A percentile compares a stretch with the other conserved stretches of the same genome.
These are phyloP conservation scores for Xylaria sp. DNA, from an alignment of 2,329 filamentous ascomycete genomes.

Conservation along the genomic window DNA sequence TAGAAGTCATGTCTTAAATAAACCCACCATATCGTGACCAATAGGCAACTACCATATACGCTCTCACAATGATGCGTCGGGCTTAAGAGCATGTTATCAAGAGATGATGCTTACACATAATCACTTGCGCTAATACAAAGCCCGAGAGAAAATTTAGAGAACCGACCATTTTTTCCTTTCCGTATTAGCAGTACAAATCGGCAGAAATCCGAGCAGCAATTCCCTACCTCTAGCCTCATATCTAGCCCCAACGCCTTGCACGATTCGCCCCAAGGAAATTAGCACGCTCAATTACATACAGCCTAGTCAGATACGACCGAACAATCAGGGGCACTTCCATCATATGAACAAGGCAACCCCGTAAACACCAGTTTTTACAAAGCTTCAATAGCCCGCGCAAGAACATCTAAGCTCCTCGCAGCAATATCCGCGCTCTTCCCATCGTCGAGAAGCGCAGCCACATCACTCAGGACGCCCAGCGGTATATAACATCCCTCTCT, in stretches of 20 bases:
- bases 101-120: too few relatives aligned
- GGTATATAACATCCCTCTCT: constrained; percentile 82
- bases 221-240: background rate
- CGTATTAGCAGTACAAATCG: constrained; percentile 9
- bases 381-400: constrained; percentile 65
- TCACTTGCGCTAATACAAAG: too few relatives aligned
- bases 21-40: too few relatives aligned
- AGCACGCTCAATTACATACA: constrained; percentile 3
- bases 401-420: constrained; percentile 61
- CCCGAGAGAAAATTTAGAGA: background rate
- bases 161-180: background rate
- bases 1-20: too few relatives aligned
- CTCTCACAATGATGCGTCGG: too few relatives aligned
- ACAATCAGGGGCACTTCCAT: background rate
- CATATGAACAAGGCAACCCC: background rate
- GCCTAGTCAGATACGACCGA: background rate
- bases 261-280: constrained; percentile 4
- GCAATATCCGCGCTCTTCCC: constrained; percentile 51
- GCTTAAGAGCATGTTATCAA: too few relatives aligned
- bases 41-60: too few relatives aligned
- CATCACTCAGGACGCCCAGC: constrained; percentile 84
- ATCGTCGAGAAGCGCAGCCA: constrained; percentile 76
- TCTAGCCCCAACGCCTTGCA: constrained; percentile 23
- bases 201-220: background rate
- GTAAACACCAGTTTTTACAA: constrained; percentile 48